Percentiles rank a stretch among this genome's conserved stretches.
Conservation (phyloP, 495 filamentous ascomycete genomes). For the Aspergillus hancockii region DNA sequence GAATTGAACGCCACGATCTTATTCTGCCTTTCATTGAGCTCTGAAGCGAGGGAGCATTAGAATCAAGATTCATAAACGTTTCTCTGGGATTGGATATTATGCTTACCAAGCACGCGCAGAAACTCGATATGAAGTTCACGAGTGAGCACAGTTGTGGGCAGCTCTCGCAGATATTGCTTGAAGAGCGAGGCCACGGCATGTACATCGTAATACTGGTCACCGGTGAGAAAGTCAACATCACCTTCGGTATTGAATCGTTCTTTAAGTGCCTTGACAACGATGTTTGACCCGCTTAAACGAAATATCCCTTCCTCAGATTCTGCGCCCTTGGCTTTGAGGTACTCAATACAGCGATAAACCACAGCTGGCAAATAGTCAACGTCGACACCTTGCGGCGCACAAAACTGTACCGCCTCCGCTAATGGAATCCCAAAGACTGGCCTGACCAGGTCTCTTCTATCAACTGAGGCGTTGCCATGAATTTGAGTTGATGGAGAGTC, state of each 20-base stretch:
- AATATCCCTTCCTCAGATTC: conserved; percentile 92
- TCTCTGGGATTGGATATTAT: background rate
- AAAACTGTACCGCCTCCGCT: conserved; percentile 81
- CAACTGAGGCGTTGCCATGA: conserved; percentile 42
- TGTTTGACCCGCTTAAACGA: conserved; percentile 89
- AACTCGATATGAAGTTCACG: conserved; percentile 89
- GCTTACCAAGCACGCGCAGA: conserved; percentile 76
- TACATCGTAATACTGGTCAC: conserved; percentile 88
- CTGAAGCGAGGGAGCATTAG: conserved; percentile 34
- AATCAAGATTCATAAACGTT: background rate
- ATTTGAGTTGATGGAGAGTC: conserved; percentile 37
- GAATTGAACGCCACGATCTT: conserved; percentile 83
- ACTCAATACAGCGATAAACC: conserved; percentile 95
- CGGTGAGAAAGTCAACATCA: conserved; percentile 83
- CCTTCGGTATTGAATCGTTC: conserved; percentile 93
- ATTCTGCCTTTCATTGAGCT: conserved; percentile 66
- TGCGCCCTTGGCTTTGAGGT: conserved; percentile 81
- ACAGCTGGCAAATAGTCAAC: conserved; percentile 81
- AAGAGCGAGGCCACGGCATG: conserved; percentile 93
- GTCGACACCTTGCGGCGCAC: conserved; percentile 66
- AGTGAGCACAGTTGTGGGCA: conserved; percentile 88
- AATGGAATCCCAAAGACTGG: conserved; percentile 86
- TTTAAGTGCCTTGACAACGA: conserved; percentile 85
- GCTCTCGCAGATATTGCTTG: conserved; percentile 90
- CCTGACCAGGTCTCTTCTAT: conserved; percentile 59